phyloP scores from a whole-genome alignment of 208 protist genomes.

The Leishmania tarentolae region DNA sequence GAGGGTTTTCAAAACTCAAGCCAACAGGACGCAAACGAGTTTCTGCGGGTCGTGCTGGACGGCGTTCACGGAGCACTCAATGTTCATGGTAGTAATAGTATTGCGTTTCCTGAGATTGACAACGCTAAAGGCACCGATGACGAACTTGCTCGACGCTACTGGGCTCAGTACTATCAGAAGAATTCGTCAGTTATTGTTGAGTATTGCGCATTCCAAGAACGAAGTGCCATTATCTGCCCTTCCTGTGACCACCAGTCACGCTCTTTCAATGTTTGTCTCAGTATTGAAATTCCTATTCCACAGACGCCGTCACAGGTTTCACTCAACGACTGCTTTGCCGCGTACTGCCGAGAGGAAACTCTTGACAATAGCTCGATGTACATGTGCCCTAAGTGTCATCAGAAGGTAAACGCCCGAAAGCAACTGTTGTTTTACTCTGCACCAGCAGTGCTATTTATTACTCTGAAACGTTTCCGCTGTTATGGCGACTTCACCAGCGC shows the following conservation, averaged over 20 bases:
- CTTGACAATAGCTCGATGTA: constrained; percentile 75
- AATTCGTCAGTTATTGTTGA: constrained; percentile 95
- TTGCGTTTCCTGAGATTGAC: constrained; percentile 56
- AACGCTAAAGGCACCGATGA: constrained; percentile 70
- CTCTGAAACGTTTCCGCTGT: constrained; percentile 81
- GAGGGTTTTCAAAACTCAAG: constrained; percentile 68
- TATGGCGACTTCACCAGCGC: constrained; percentile 80
- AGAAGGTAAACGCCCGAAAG: constrained; percentile 76
- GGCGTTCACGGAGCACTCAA: constrained; percentile 94
- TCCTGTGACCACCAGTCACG: constrained; percentile 65
- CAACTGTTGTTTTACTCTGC: constrained; percentile 75
- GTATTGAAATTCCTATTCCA: constrained; percentile 80
- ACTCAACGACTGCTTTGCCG: constrained; percentile 76
- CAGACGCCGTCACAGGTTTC: constrained; percentile 23
- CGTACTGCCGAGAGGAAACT: constrained; percentile 79
- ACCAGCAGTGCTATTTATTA: constrained; percentile 83
- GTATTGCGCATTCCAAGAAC: constrained; percentile 79
- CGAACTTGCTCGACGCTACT: constrained; percentile 75
- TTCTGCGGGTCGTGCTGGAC: constrained; percentile 92
- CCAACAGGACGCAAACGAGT: constrained; percentile 94
- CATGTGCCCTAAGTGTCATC: constrained; percentile 58
- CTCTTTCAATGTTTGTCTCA: constrained; percentile 56
- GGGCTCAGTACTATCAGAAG: constrained; percentile 72
- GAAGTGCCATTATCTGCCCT: constrained; percentile 70
- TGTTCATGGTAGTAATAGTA: constrained; percentile 33